Evolutionary conservation across 768 basidiomycete species (phyloP).

Genomic region (Fibroporia radiculosa): DNA sequence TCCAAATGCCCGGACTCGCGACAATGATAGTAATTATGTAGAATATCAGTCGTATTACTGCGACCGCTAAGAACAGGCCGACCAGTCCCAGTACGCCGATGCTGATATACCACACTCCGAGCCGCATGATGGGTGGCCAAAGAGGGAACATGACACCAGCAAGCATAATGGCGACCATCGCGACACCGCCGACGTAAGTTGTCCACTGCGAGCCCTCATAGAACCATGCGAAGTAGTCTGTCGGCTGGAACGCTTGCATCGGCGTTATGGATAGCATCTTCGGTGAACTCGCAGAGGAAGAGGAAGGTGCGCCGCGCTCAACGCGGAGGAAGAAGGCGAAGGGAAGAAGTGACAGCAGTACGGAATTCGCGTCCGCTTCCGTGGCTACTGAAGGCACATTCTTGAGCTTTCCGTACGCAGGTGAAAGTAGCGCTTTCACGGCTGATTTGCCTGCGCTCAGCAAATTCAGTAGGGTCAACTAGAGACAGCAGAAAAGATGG

Average conservation of each 20-base stretch:
- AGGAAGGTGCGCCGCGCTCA: conserved; percentile 60
- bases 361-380: conserved; percentile 65
- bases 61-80: conserved; percentile 84
- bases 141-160: conserved; percentile 99
- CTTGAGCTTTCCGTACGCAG: conserved; percentile 86
- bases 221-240: conserved; percentile 95
- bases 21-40: conserved; percentile 88
- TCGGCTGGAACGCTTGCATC: conserved; percentile 69
- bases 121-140: conserved; percentile 88
- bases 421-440: conserved; percentile 83
- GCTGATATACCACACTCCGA: conserved; percentile 94
- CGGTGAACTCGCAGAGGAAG: conserved; percentile 63
- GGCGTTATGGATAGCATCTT: conserved; percentile 75
- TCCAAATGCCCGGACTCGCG: conserved; percentile 91
- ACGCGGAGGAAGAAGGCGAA: conserved; percentile 92
- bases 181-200: conserved; percentile 82
- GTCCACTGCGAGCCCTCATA: conserved; percentile 92
- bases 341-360: conserved; percentile 66
- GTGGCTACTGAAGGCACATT: conserved; percentile 64
- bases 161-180: conserved; percentile 90
- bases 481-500: background rate
- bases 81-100: conserved; percentile 83
- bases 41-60: conserved; percentile 86
- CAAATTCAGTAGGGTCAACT: conserved; percentile 4
- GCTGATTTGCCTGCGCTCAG: conserved; percentile 74